Conservation (phyloP, 2,329 filamentous ascomycete genomes). For the Fonsecaea monophora region DNA sequence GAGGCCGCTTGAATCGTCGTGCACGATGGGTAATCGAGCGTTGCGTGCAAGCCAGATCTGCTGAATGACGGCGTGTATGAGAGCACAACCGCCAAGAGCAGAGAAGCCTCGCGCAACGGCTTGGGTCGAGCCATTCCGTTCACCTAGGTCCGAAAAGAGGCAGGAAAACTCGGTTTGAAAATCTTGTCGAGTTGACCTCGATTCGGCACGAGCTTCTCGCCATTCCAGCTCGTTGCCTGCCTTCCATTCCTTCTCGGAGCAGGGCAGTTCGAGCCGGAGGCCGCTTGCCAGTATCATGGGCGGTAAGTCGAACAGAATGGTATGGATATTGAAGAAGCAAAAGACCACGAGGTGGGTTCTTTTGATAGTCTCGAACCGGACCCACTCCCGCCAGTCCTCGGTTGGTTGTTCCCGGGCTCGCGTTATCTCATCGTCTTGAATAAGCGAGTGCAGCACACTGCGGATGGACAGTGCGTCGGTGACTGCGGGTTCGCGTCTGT, state of each 20-base stretch:
- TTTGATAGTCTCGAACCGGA: conserved; percentile 44
- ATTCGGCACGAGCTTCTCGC: conserved; percentile 42
- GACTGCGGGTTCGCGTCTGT: conserved; percentile 10
- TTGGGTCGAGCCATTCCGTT: background rate
- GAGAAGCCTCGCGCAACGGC: conserved; percentile 17
- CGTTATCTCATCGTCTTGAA: background rate
- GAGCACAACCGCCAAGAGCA: conserved; percentile 71
- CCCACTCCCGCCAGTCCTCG: conserved; percentile 46
- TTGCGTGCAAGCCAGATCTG: conserved; percentile 59
- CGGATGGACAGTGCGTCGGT: conserved; percentile 11
- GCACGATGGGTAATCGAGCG: background rate
- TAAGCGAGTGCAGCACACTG: conserved; percentile 1
- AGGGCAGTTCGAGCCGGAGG: conserved; percentile 47
- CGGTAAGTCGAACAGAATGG: conserved; percentile 47
- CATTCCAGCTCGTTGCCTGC: conserved; percentile 43
- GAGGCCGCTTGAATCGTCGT: conserved; percentile 46
- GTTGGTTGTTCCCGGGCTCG: background rate
- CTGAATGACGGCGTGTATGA: conserved; percentile 74
- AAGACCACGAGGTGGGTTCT: conserved; percentile 47
- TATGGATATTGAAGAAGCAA: conserved; percentile 48
- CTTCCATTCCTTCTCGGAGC: conserved; percentile 46
- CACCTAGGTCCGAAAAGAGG: conserved; percentile 28
- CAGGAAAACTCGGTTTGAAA: conserved; percentile 42
- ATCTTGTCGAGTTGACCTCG: conserved; percentile 44
- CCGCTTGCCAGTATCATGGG: conserved; percentile 47